phyloP scores from a whole-genome alignment of 805 yeast genomes.

The Ogataea nitratoaversa region DNA sequence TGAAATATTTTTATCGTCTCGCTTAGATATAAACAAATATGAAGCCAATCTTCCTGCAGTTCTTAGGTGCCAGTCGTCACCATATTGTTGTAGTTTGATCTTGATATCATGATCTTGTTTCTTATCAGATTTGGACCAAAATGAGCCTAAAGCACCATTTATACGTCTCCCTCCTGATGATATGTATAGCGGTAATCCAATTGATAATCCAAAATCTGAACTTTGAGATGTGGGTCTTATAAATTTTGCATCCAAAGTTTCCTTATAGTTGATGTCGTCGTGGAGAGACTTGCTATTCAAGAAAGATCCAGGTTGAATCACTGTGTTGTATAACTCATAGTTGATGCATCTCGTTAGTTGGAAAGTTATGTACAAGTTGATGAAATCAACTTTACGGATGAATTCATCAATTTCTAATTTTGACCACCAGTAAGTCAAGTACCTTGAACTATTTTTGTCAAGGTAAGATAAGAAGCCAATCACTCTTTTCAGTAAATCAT shows the following conservation, averaged over 20 bases:
- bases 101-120: slow-evolving; percentile 27
- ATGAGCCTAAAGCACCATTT: slow-evolving; percentile 1
- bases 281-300: slow-evolving; percentile 11
- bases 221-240: slow-evolving; percentile 23
- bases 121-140: slow-evolving; percentile 14
- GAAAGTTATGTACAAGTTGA: slow-evolving; percentile 76
- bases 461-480: slow-evolving; percentile 63
- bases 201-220: slow-evolving; percentile 22
- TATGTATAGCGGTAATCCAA: slow-evolving; percentile 23
- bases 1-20: slow-evolving; percentile 28
- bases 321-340: slow-evolving; percentile 24
- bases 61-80: slow-evolving; percentile 76
- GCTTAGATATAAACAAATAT: slow-evolving; percentile 52
- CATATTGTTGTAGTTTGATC: slow-evolving; percentile 56
- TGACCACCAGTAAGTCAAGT: slow-evolving; percentile 52
- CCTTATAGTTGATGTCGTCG: slow-evolving; percentile 31
- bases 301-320: slow-evolving; percentile 18
- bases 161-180: slow-evolving; percentile 16
- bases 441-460: slow-evolving; percentile 35
- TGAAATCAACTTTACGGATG: slow-evolving; percentile 52
- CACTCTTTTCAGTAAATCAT: slow-evolving; percentile 64
- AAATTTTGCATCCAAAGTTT: slow-evolving; percentile 20
- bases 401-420: slow-evolving; percentile 41
- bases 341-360: slow-evolving; percentile 56
- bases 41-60: slow-evolving; percentile 61